Conservation (phyloP, 352 stramenopile species). For the Globisporangium camurandrum region DNA sequence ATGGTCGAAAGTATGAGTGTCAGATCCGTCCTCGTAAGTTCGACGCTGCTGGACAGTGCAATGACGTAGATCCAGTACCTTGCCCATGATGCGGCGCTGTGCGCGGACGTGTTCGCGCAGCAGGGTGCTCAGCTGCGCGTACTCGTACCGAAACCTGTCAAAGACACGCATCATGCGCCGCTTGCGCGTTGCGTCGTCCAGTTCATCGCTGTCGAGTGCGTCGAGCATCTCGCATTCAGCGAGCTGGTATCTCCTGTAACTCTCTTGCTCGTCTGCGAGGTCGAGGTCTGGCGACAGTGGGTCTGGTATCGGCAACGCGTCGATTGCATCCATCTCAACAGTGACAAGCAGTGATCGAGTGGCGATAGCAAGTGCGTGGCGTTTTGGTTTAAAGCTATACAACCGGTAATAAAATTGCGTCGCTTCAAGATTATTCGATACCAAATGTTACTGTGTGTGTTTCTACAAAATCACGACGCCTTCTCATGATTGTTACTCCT, state of each 20-base stretch:
- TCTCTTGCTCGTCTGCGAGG: constrained; percentile 21
- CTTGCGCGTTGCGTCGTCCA: constrained; percentile 47
- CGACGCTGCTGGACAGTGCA: background rate
- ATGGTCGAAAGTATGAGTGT: no score
- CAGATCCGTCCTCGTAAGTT: no score
- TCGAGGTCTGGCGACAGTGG: constrained; percentile 1
- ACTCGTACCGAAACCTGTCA: constrained; percentile 57
- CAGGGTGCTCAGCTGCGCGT: constrained; percentile 42
- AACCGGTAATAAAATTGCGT: background rate
- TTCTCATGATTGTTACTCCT: background rate
- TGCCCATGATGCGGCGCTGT: constrained; percentile 53
- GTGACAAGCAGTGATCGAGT: background rate
- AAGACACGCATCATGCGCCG: constrained; percentile 56
- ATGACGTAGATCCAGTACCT: no score
- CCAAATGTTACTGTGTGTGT: background rate
- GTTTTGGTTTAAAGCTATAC: background rate
- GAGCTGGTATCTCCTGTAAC: constrained; percentile 25
- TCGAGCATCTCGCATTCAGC: constrained; percentile 42
- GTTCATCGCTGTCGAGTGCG: constrained; percentile 34
- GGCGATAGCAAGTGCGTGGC: background rate
- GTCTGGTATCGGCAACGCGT: background rate
- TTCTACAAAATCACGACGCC: background rate
- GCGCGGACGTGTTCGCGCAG: constrained; percentile 43
- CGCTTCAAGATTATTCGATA: background rate
- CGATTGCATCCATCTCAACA: background rate